Evolutionary conservation across 805 yeast genomes (phyloP), one percentile per base, ranked within the genome.

Genomic region (Ogataea salicorniae): DNA sequence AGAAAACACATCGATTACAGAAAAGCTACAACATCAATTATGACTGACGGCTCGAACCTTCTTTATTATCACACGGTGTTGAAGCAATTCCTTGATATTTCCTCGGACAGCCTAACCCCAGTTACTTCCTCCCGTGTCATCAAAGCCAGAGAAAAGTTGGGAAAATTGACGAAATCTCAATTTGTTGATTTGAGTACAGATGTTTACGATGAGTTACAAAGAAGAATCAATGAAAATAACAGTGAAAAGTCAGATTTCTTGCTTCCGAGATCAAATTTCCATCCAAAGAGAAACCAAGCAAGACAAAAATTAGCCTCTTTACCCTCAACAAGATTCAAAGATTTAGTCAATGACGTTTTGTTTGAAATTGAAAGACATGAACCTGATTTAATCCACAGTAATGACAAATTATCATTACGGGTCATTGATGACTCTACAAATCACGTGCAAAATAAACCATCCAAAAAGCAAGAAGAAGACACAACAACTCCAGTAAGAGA

Each of bases 271-370:
- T 73, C 78, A 6, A 74, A 76, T 17, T 89, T 88, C 68, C 99
- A 94, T 66, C 91, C 95, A 39, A 91, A 90, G 62, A 79, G 99
- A 61, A 95, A 94, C 62, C 95, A 90, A 66, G 98, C 99, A 2
- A 77, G 99, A 58, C 87, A 87, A 65, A 92, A 91, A 68, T 75
- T 94, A 56, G 84, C 97, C 5, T 81, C 87, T 42, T 76, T 94
- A 49, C 94, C 96, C 2, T 81, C 83, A 43, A 65, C 83, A 3
- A 70, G 98, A 51, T 94, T 94, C 69, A 83, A 84, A 57, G 99
- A 92, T 63, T 77, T 94, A 63, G 95, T 89, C 17, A 83, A 86
- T 48, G 99, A 94, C 63, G 90, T 94, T 39, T 72, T 86, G 39
- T 87, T 72, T 63, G 99, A 94, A 66, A 87, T 90, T 43, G 89